Base-by-base conservation (phyloP, 73 alveolate genomes). In the Paramecium biaurelia region DNA sequence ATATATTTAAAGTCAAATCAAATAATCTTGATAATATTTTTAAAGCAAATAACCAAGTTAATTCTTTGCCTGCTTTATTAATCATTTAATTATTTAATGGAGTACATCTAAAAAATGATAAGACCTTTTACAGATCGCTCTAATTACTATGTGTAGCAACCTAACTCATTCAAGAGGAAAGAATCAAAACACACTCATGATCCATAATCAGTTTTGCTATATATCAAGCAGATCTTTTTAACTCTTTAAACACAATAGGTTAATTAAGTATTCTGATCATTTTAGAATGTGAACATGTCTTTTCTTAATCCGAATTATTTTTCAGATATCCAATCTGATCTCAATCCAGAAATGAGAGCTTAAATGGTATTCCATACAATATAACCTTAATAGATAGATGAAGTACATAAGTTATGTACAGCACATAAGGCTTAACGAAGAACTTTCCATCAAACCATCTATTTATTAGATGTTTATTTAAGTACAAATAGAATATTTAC, bases 1-100 rank as follows among this genome's bases (percentile, higher is more conserved):
- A 68, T 15, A 86, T 35, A 26, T 86, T 86, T 10, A 86, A 45
- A 37, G 72, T 34, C 26, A 67, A 86, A 86, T 86, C 93, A 23
- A 86, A 37, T 23, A 67, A 18, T 63, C 89, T 86, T 34, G 76
- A 59, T 37, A 86, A 63, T 5, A 86, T 38, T 59, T 86, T 86
- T 43, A 86, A 26, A 57, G 72, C 63, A 63, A 86, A 86, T 57
- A 86, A 76, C 72, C 84, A 63, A 7, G 49, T 42, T 7, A 86
- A 68, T 63, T 85, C 70, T 63, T 86, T 35, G 1, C 26, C 72
- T 63, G 89, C 93, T 38, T 86, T 59, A 63, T 86, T 37, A 38
- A 86, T 53, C 68, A 53, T 53, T 53, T n/a, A 18, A 53, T 53
- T 53, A 53, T 18, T 53, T 53, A 53, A 53, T 53, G 68, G 68